These are phyloP conservation scores for Bolboschoenoplectus hybrid DNA, from an alignment of 202 grass and related monocot species.

Conservation along the genomic window DNA sequence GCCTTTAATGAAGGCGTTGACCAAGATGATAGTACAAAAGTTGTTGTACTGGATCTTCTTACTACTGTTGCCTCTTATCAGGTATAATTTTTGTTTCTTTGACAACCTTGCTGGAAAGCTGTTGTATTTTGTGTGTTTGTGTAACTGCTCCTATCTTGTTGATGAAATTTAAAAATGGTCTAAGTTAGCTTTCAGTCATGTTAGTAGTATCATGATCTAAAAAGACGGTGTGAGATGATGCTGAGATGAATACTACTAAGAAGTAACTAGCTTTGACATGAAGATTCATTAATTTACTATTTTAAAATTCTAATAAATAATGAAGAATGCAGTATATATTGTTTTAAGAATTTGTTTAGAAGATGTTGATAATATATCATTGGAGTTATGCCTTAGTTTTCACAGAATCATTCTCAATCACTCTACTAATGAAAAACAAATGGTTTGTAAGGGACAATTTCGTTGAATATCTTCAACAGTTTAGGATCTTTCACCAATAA, in stretches of 20 bases:
- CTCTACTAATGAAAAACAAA: not conserved
- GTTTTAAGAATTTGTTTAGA: not conserved
- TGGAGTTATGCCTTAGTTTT: not conserved
- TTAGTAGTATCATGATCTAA: not conserved
- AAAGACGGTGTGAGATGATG: not conserved
- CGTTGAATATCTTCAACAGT: not conserved
- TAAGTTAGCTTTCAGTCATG: slow-evolving; percentile 2
- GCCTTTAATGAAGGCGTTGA: slow-evolving; percentile 59
- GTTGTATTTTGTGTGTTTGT: not conserved
- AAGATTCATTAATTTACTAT: not conserved
- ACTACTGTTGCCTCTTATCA: slow-evolving; percentile 76
- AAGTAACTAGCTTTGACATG: not conserved
- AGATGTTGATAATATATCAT: not conserved
- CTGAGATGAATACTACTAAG: not conserved
- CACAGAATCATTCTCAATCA: not conserved
- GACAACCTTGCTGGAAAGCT: not conserved
- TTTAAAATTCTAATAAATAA: not conserved
- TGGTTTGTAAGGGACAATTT: slow-evolving; percentile 22
- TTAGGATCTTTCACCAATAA: not conserved
- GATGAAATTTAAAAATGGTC: not conserved
- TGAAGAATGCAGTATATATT: not conserved
- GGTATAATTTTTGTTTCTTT: slow-evolving; percentile 48
- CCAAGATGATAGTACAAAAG: slow-evolving; percentile 46
- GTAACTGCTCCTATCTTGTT: not conserved
- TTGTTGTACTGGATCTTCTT: slow-evolving; percentile 72